These are phyloP conservation scores for Penicillium soppii DNA, from an alignment of 495 filamentous ascomycete genomes.

Conservation along the genomic window DNA sequence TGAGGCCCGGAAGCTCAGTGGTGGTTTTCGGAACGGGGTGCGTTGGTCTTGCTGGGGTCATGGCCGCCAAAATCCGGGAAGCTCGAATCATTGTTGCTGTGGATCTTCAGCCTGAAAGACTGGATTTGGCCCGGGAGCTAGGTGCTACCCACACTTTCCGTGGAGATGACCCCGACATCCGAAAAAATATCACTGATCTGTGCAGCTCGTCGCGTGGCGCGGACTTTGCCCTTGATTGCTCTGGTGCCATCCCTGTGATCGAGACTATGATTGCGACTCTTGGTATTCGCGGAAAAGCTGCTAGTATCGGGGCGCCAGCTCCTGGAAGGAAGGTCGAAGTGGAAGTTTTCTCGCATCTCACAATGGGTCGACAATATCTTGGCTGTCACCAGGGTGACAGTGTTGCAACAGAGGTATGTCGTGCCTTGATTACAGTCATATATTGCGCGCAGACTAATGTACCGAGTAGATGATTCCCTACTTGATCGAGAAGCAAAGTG, in stretches of 20 bases:
- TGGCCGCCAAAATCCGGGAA: conserved; percentile 15
- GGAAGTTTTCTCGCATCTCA: conserved; percentile 12
- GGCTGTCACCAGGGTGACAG: conserved; percentile 17
- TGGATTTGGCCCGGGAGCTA: conserved; percentile 32
- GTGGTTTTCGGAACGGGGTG: conserved; percentile 30
- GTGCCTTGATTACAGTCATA: background rate
- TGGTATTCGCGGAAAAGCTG: conserved; percentile 8
- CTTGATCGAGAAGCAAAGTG: conserved; percentile 12
- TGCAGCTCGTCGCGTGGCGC: conserved; percentile 3
- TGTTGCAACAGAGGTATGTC: conserved; percentile 10
- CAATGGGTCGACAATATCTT: conserved; percentile 13
- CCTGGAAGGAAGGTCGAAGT: conserved; percentile 9
- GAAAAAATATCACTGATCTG: background rate
- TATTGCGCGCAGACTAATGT: background rate
- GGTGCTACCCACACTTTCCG: conserved; percentile 35
- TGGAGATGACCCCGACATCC: background rate
- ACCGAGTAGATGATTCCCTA: conserved; percentile 4
- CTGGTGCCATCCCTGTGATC: conserved; percentile 10
- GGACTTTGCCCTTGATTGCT: conserved; percentile 15
- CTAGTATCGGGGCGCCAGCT: conserved; percentile 12
- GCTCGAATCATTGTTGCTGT: conserved; percentile 31
- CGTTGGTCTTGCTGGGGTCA: conserved; percentile 34
- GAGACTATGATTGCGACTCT: conserved; percentile 12
- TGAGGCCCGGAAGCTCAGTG: conserved; percentile 14
- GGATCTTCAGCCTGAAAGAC: conserved; percentile 27